A percentile compares a stretch with the other conserved stretches of the same genome.
These are phyloP conservation scores for Xylaria digitata DNA, from an alignment of 2,329 filamentous ascomycete species.

Conservation along the genomic window DNA sequence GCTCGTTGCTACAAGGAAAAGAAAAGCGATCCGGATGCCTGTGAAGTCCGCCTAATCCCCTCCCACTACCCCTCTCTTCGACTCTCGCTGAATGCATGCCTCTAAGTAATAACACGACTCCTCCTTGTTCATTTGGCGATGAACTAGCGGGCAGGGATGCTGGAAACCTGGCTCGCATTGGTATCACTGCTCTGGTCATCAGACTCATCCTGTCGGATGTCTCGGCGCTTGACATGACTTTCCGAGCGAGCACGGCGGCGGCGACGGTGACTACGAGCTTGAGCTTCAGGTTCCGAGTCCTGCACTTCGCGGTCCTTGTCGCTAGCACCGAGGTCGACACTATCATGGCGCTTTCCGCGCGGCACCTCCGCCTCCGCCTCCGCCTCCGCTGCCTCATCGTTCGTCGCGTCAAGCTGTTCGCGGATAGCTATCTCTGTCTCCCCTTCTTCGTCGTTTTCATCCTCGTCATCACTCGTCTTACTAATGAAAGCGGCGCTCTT, in stretches of 20 bases:
- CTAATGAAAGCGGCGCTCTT: slow-evolving; percentile 39
- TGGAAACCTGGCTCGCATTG: slow-evolving; percentile 48
- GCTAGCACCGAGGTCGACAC: slow-evolving; percentile 38
- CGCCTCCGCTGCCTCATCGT: slow-evolving; percentile 19
- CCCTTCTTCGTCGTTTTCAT: slow-evolving; percentile 28
- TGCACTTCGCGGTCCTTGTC: slow-evolving; percentile 36
- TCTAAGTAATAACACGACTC: no score
- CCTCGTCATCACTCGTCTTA: slow-evolving; percentile 44
- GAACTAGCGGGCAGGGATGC: slow-evolving; percentile 46
- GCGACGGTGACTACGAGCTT: slow-evolving; percentile 10
- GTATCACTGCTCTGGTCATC: slow-evolving; percentile 48
- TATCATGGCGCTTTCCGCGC: slow-evolving; percentile 24
- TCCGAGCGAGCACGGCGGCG: slow-evolving; percentile 11
- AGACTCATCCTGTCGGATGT: slow-evolving; percentile 11
- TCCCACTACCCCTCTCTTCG: not conserved
- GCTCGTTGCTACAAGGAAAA: not conserved
- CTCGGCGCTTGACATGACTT: slow-evolving; percentile 8
- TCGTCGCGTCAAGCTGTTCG: slow-evolving; percentile 24
- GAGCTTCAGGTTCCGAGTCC: slow-evolving; percentile 41
- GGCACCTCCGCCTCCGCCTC: slow-evolving; percentile 7
- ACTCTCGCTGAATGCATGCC: not conserved
- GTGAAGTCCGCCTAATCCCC: not conserved
- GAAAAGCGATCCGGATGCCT: not conserved
- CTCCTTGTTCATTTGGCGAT: not conserved
- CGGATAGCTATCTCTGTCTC: slow-evolving; percentile 33